These are phyloP conservation scores for Epicoccum nigrum DNA, from an alignment of 2,329 filamentous ascomycete genomes.

Conservation along the genomic window DNA sequence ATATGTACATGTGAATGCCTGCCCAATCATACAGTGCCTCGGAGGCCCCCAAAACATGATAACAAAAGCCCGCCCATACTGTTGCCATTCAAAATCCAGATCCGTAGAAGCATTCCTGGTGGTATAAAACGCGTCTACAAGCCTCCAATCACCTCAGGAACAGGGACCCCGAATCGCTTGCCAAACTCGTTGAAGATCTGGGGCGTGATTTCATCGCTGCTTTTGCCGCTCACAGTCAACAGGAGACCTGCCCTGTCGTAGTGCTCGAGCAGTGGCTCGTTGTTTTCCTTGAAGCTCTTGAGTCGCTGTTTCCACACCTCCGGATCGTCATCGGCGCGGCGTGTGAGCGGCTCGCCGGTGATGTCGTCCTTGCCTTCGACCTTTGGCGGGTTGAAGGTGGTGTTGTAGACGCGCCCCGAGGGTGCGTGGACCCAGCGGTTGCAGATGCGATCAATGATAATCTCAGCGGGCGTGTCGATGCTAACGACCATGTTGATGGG, in stretches of 20 bases:
- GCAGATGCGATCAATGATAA: slow-evolving; percentile 87
- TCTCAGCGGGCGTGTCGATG: slow-evolving; percentile 80
- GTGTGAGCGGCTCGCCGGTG: slow-evolving; percentile 83
- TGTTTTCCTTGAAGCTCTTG: slow-evolving; percentile 85
- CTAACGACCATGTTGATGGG: slow-evolving; percentile 96
- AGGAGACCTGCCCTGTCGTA: slow-evolving; percentile 85
- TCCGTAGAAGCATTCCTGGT: slow-evolving; percentile 2
- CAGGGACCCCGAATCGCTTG: slow-evolving; percentile 65
- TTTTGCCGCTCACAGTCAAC: slow-evolving; percentile 85
- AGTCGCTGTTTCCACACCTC: slow-evolving; percentile 83
- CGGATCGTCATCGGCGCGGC: slow-evolving; percentile 84
- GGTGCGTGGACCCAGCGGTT: slow-evolving; percentile 93
- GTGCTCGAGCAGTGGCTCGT: slow-evolving; percentile 82
- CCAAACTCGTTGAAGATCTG: slow-evolving; percentile 84
- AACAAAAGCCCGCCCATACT: slow-evolving; percentile 2
- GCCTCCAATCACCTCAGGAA: slow-evolving; percentile 12
- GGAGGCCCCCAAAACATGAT: not conserved
- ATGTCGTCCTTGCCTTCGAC: slow-evolving; percentile 83
- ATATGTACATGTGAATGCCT: slow-evolving; percentile 17
- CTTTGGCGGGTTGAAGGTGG: slow-evolving; percentile 85
- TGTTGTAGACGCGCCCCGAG: slow-evolving; percentile 94
- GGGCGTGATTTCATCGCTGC: slow-evolving; percentile 94
- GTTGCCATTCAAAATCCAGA: not conserved
- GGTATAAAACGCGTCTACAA: slow-evolving; percentile 14
- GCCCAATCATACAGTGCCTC: slow-evolving; percentile 11